These are phyloP conservation scores for Omphalea diandra DNA, from an alignment of 441 rosid species.

Conservation along the genomic window DNA sequence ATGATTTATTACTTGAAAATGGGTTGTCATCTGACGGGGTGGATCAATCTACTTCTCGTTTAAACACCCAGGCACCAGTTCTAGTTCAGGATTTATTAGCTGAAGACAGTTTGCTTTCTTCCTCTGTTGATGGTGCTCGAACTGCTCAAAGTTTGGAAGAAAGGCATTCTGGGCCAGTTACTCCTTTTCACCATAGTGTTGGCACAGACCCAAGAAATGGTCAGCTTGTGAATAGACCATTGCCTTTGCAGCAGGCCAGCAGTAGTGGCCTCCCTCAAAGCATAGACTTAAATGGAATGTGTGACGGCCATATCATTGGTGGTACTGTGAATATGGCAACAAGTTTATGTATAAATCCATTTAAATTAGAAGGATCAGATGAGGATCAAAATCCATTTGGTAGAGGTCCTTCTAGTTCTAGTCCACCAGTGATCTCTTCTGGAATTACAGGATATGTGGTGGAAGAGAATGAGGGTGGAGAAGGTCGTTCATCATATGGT, in stretches of 20 bases:
- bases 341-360: not conserved
- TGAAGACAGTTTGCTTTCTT: constrained; percentile 2
- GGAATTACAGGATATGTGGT: constrained; percentile 24
- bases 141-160: not conserved
- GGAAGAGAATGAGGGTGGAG: constrained; percentile 22
- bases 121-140: not conserved
- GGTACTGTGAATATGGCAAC: constrained; percentile 5
- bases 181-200: not conserved
- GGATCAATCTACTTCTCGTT: not conserved
- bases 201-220: not conserved
- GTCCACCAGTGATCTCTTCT: constrained; percentile 25
- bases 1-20: not conserved
- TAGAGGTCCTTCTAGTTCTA: constrained; percentile 10
- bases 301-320: not conserved
- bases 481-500: constrained; percentile 12
- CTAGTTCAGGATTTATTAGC: constrained; percentile 11
- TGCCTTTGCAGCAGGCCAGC: constrained; percentile 1
- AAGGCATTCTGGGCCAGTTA: not conserved
- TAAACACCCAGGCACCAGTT: not conserved
- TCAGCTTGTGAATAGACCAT: not conserved
- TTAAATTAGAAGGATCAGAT: not conserved
- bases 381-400: constrained; percentile 7
- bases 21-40: not conserved
- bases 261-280: not conserved
- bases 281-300: constrained; percentile 26